A percentile compares a stretch with the other conserved stretches of the same genome.
Evolutionary conservation across 352 stramenopile genomes (phyloP).

Genomic region (Blastocystis sp.): DNA sequence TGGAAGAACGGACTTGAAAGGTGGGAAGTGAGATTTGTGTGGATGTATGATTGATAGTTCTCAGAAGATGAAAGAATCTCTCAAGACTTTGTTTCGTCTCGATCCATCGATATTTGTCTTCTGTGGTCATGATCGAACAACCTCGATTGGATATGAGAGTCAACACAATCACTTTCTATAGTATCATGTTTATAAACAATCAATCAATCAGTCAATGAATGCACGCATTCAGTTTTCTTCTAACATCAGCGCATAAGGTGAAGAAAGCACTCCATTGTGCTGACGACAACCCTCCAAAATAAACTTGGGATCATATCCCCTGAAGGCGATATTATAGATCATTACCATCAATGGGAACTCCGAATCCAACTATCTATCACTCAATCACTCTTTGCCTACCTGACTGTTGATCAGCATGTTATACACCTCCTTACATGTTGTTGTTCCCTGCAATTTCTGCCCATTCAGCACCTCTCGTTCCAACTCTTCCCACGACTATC

Average conservation of each 20-base stretch:
- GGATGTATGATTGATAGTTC: neutral
- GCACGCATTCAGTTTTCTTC: neutral
- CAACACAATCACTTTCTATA: too few species aligned
- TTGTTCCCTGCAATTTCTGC: slow-evolving; percentile 91
- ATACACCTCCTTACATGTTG: slow-evolving; percentile 85
- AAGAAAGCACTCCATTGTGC: slow-evolving; percentile 17
- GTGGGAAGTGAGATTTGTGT: neutral
- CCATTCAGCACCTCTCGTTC: slow-evolving; percentile 87
- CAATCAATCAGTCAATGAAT: neutral
- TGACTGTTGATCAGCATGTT: slow-evolving; percentile 77
- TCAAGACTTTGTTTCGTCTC: neutral
- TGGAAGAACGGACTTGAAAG: neutral
- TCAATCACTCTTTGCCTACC: slow-evolving; percentile 66
- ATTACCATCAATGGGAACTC: slow-evolving; percentile 82
- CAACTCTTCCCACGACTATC: slow-evolving; percentile 77
- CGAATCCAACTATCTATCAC: slow-evolving; percentile 55
- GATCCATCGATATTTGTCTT: neutral
- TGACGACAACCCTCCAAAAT: slow-evolving; percentile 57
- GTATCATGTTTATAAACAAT: neutral
- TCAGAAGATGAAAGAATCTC: neutral
- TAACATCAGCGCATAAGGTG: slow-evolving; percentile 30
- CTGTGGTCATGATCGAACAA: neutral
- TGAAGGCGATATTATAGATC: slow-evolving; percentile 86
- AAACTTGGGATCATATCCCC: slow-evolving; percentile 36
- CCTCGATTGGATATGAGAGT: neutral